Conservation (phyloP, 805 yeast species). For the Candida ponderosae region DNA sequence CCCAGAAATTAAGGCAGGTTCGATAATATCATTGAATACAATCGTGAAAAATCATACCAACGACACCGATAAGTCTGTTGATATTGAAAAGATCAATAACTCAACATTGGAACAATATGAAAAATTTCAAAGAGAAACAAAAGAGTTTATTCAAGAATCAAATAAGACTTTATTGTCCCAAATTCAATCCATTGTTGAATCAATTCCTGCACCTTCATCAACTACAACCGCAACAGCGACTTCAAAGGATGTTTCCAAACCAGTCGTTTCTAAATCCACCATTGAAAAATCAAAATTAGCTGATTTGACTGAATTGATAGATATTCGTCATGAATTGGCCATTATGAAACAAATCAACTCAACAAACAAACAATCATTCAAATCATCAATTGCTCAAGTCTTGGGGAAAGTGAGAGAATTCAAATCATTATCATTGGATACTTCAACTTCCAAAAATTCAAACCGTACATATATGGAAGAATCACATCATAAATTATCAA, state of each 20-base stretch:
- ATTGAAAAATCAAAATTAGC: not conserved
- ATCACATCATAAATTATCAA: constrained; percentile 66
- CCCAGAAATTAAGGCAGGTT: constrained; percentile 50
- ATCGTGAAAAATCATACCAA: constrained; percentile 21
- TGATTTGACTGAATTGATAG: constrained; percentile 21
- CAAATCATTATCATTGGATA: constrained; percentile 36
- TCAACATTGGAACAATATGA: constrained; percentile 8
- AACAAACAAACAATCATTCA: constrained; percentile 33
- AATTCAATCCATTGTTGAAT: constrained; percentile 2
- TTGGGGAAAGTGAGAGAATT: constrained; percentile 41
- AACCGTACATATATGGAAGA: constrained; percentile 60
- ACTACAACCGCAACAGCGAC: not conserved
- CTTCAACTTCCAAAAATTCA: constrained; percentile 21
- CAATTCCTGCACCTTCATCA: constrained; percentile 4
- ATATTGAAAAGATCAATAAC: constrained; percentile 11
- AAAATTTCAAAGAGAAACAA: constrained; percentile 9
- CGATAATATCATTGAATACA: constrained; percentile 52
- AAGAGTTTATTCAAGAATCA: constrained; percentile 18
- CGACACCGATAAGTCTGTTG: constrained; percentile 5
- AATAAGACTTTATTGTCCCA: constrained; percentile 11
- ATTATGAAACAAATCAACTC: constrained; percentile 50
- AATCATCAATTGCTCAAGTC: constrained; percentile 35
- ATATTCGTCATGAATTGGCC: constrained; percentile 50
- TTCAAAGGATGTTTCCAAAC: not conserved
- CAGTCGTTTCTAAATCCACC: not conserved